A percentile compares a stretch with the other conserved stretches of the same genome.
Evolutionary conservation across 2,329 filamentous ascomycete genomes (phyloP).

Genomic region (Coniochaeta pulveracea): DNA sequence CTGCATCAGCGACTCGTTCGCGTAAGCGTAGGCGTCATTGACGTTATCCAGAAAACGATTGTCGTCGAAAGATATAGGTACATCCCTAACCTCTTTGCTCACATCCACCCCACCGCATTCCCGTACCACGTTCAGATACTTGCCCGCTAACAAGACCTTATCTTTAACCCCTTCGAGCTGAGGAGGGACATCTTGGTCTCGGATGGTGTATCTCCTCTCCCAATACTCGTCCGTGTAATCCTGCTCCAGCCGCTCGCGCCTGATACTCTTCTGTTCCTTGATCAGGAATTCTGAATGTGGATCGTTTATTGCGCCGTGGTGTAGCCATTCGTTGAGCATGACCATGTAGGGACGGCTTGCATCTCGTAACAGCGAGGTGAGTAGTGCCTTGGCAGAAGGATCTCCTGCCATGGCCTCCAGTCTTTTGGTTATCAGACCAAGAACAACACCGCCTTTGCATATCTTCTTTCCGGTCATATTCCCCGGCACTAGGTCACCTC

Average conservation of each 20-base stretch:
- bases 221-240: constrained; percentile 99
- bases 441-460: constrained; percentile 93
- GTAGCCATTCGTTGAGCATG: constrained; percentile 98
- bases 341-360: constrained; percentile 91
- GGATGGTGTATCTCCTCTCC: constrained; percentile 93
- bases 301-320: constrained; percentile 90
- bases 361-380: constrained; percentile 75
- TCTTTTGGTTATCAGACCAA: constrained; percentile 74
- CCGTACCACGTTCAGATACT: constrained; percentile 94
- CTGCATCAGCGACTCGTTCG: constrained; percentile 85
- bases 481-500: constrained; percentile 68
- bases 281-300: constrained; percentile 90
- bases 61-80: constrained; percentile 90
- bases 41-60: constrained; percentile 89
- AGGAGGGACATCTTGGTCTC: constrained; percentile 81
- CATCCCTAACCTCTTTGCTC: constrained; percentile 75
- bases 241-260: constrained; percentile 78
- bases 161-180: constrained; percentile 86
- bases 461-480: constrained; percentile 80
- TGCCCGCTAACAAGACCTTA: constrained; percentile 88
- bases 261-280: constrained; percentile 92
- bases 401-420: constrained; percentile 88
- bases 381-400: constrained; percentile 69
- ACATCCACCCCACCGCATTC: constrained; percentile 95
- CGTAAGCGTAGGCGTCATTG: constrained; percentile 87